Percentiles rank a stretch among this genome's conserved stretches.
These are phyloP conservation scores for Dichomitus squalens DNA, from an alignment of 1,284 basidiomycete species.

Conservation along the genomic window DNA sequence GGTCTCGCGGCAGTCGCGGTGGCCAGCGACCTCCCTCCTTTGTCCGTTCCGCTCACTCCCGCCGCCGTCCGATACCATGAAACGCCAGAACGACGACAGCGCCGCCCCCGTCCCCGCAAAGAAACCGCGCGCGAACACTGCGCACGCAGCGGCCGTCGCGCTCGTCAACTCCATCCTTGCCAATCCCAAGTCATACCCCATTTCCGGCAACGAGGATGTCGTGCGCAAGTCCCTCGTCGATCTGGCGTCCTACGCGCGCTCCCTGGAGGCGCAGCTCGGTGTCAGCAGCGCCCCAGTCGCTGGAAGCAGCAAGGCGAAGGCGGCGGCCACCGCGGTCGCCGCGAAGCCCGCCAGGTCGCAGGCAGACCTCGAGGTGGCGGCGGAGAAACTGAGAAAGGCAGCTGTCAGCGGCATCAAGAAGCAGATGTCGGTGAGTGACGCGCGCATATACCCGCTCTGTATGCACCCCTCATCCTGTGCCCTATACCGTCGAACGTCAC, in stretches of 20 bases:
- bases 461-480: not conserved
- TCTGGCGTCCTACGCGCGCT: slow-evolving; percentile 48
- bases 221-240: slow-evolving; percentile 37
- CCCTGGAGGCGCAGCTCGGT: slow-evolving; percentile 39
- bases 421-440: slow-evolving; percentile 47
- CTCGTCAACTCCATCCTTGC: slow-evolving; percentile 42
- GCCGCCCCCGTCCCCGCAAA: slow-evolving; percentile 27
- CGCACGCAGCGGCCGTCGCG: slow-evolving; percentile 37
- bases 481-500: not conserved
- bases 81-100: slow-evolving; percentile 41
- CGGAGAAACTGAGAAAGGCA: slow-evolving; percentile 48
- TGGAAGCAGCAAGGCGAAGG: slow-evolving; percentile 12
- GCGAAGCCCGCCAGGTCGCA: slow-evolving; percentile 40
- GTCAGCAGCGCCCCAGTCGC: slow-evolving; percentile 9
- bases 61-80: slow-evolving; percentile 20
- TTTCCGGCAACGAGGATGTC: slow-evolving; percentile 38
- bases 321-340: not conserved
- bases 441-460: not conserved
- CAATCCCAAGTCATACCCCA: slow-evolving; percentile 36
- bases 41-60: not conserved
- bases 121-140: slow-evolving; percentile 31
- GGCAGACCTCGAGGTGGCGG: slow-evolving; percentile 45
- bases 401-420: slow-evolving; percentile 55
- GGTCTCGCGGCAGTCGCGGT: not conserved
- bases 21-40: not conserved